Conservation (phyloP, 2,329 filamentous ascomycete genomes). For the Alternaria gansuensis region DNA sequence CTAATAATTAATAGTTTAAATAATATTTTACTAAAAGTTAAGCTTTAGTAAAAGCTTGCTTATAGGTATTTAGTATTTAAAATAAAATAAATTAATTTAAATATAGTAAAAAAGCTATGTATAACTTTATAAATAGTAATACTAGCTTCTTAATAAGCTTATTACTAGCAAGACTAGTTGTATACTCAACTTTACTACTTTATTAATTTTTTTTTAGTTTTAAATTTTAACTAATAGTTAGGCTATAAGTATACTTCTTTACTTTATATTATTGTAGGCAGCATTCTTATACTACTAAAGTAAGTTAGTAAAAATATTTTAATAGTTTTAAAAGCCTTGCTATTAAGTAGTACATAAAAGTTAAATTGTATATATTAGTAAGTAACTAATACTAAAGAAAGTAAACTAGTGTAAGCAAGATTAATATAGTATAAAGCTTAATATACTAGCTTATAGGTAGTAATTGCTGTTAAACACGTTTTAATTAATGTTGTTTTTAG, state of each 20-base stretch:
- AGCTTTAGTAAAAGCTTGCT: conserved; percentile 8
- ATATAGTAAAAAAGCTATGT: neutral
- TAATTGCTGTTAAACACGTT: too few species aligned
- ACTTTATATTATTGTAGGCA: conserved; percentile 15
- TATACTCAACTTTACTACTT: conserved; percentile 5
- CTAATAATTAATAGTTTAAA: neutral
- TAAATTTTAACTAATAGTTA: conserved; percentile 28
- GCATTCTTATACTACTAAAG: conserved; percentile 29
- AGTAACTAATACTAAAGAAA: conserved; percentile 26
- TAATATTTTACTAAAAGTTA: conserved; percentile 11
- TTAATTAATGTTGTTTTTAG: too few species aligned
- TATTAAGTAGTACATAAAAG: conserved; percentile 16
- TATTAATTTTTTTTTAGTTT: conserved; percentile 23
- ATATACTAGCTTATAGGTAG: too few species aligned
- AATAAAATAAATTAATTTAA: neutral
- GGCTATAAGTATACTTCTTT: conserved; percentile 13
- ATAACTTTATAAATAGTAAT: neutral
- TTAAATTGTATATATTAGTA: conserved; percentile 23
- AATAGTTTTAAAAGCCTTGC: conserved; percentile 2
- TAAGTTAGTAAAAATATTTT: conserved; percentile 24
- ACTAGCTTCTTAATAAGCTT: neutral
- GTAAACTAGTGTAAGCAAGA: conserved; percentile 23
- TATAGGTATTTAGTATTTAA: conserved; percentile 4
- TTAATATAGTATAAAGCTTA: conserved; percentile 19
- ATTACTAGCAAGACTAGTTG: conserved; percentile 11